phyloP scores from a whole-genome alignment of 2,329 filamentous ascomycete genomes.

The Epicoccum nigrum region DNA sequence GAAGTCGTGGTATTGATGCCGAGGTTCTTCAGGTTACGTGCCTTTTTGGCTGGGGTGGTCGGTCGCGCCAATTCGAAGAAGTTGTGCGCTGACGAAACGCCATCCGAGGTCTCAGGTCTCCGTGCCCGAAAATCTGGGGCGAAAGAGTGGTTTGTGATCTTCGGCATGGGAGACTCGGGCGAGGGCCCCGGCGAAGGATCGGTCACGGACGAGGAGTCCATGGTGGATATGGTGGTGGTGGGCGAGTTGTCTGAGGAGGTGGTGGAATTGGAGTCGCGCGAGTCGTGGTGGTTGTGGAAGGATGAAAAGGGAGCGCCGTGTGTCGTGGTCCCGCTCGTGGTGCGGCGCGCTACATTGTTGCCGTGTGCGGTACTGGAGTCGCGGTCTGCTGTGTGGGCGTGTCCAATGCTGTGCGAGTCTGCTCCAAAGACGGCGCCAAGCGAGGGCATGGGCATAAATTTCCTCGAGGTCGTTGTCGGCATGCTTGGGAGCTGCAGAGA shows the following conservation, averaged over 20 bases:
- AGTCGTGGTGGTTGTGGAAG: constrained; percentile 68
- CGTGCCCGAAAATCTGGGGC: constrained; percentile 59
- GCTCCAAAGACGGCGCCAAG: constrained; percentile 78
- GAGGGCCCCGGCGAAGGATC: constrained; percentile 90
- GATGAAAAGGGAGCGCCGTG: constrained; percentile 45
- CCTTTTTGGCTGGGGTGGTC: constrained; percentile 65
- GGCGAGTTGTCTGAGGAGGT: constrained; percentile 94
- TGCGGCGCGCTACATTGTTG: constrained; percentile 41
- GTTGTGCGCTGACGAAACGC: constrained; percentile 56
- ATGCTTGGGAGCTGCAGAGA: constrained; percentile 36
- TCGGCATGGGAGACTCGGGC: constrained; percentile 82
- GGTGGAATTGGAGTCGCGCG: constrained; percentile 78
- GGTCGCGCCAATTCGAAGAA: constrained; percentile 59
- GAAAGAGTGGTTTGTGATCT: constrained; percentile 74
- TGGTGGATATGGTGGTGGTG: constrained; percentile 90
- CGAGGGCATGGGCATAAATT: constrained; percentile 65
- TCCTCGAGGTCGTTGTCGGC: constrained; percentile 43
- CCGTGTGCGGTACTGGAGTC: constrained; percentile 33
- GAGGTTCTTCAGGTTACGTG: constrained; percentile 83
- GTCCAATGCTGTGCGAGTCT: constrained; percentile 56
- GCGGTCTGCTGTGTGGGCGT: constrained; percentile 52
- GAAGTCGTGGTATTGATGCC: constrained; percentile 72
- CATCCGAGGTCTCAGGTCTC: constrained; percentile 42
- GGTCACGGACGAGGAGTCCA: constrained; percentile 87
- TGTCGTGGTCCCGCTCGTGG: constrained; percentile 43